Conservation (phyloP, 2,329 filamentous ascomycete species). For the Cadophora malorum region DNA sequence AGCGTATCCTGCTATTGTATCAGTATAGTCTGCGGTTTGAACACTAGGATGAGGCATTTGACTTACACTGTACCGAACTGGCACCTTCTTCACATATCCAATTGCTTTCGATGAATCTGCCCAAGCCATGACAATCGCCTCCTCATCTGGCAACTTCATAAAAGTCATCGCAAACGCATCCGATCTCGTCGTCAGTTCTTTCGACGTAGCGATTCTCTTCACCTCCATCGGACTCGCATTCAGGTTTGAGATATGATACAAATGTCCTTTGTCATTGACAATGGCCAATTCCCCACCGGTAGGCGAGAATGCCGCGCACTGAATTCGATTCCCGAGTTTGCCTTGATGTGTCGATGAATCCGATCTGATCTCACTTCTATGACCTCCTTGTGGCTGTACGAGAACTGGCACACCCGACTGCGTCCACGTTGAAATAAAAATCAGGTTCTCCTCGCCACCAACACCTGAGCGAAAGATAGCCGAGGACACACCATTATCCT, state of each 20-base stretch:
- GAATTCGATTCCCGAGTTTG: constrained; percentile 49
- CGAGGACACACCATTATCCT: constrained; percentile 50
- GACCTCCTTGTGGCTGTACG: constrained; percentile 48
- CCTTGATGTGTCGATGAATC: constrained; percentile 43
- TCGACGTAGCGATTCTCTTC: constrained; percentile 46
- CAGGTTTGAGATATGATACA: constrained; percentile 49
- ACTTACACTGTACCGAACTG: constrained; percentile 33
- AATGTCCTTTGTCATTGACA: constrained; percentile 50
- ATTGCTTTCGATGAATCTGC: constrained; percentile 46
- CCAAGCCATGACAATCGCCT: constrained; percentile 50
- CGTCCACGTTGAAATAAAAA: constrained; percentile 52
- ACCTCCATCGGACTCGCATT: constrained; percentile 50
- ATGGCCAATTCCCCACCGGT: constrained; percentile 49
- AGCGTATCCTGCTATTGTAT: neutral
- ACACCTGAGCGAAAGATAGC: constrained; percentile 47
- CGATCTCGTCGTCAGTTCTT: constrained; percentile 48
- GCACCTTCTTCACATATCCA: constrained; percentile 47
- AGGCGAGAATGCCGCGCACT: constrained; percentile 49
- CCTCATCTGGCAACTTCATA: constrained; percentile 48
- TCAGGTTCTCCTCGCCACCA: constrained; percentile 46
- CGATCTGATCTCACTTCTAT: constrained; percentile 46
- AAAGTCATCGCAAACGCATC: constrained; percentile 49
- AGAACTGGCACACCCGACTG: constrained; percentile 51
- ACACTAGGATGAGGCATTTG: neutral
- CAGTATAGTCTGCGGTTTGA: neutral